Conservation (phyloP, 257 asterid genomes). For the Leonotis leonurus region DNA sequence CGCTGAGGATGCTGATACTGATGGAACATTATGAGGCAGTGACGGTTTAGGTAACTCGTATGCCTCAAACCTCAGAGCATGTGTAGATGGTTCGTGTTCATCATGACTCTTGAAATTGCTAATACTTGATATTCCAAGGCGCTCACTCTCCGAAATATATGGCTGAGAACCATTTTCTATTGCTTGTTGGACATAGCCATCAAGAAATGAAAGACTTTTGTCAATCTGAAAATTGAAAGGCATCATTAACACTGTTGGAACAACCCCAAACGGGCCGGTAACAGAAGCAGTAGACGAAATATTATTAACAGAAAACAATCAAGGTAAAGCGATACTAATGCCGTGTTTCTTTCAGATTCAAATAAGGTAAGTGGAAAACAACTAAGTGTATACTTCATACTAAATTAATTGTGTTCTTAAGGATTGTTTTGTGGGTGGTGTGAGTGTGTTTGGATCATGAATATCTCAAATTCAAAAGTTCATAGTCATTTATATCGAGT, state of each 20-base stretch:
- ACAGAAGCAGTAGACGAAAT: background rate
- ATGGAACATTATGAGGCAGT: constrained; percentile 38
- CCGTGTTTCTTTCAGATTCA: background rate
- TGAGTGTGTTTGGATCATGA: background rate
- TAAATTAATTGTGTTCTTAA: background rate
- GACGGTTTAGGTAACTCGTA: constrained; percentile 82
- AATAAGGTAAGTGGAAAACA: background rate
- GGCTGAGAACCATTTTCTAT: constrained; percentile 85
- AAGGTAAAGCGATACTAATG: background rate
- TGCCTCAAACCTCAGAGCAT: constrained; percentile 86
- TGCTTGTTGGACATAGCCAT: constrained; percentile 64
- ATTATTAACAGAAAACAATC: background rate
- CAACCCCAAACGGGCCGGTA: background rate
- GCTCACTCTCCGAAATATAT: constrained; percentile 69
- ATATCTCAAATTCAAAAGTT: background rate
- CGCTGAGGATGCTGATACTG: constrained; percentile 42
- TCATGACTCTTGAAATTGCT: constrained; percentile 58
- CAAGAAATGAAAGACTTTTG: constrained; percentile 64
- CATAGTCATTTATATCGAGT: background rate
- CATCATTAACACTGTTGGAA: background rate
- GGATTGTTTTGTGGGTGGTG: background rate
- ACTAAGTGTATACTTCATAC: background rate
- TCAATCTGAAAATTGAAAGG: constrained; percentile 55
- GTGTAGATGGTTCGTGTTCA: constrained; percentile 53
- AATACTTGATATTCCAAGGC: constrained; percentile 45